These are phyloP conservation scores for Citropsis articulata DNA, from an alignment of 345 rosid genomes.

Conservation along the genomic window DNA sequence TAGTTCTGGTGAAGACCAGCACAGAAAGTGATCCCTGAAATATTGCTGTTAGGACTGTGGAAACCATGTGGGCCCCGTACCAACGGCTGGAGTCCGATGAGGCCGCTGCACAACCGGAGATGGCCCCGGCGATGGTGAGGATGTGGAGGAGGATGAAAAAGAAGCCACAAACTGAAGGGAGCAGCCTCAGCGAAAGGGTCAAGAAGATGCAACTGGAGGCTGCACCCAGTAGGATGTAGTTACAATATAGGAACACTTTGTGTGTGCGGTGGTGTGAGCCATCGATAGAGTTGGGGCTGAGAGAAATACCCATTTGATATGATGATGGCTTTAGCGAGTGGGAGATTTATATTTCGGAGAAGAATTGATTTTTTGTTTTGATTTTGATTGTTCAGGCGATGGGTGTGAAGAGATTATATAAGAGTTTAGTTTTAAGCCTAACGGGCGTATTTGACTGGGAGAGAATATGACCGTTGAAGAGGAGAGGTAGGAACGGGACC, in stretches of 20 bases:
- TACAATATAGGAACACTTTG: constrained; percentile 71
- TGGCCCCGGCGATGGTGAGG: constrained; percentile 57
- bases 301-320: constrained; percentile 28
- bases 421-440: not conserved
- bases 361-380: not conserved
- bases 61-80: constrained; percentile 87
- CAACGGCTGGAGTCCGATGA: constrained; percentile 52
- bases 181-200: constrained; percentile 77
- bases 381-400: not conserved
- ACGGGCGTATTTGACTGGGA: constrained; percentile 9
- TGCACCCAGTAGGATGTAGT: constrained; percentile 86
- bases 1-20: constrained; percentile 65
- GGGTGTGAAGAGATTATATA: not conserved
- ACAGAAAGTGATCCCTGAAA: constrained; percentile 92
- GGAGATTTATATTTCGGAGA: not conserved
- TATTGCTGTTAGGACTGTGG: constrained; percentile 76
- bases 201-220: constrained; percentile 91
- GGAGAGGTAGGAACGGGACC: not conserved
- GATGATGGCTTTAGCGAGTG: not conserved
- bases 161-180: constrained; percentile 79
- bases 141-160: constrained; percentile 54
- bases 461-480: constrained; percentile 13
- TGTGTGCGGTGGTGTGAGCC: constrained; percentile 54
- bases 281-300: constrained; percentile 12
- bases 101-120: constrained; percentile 73